Base-by-base conservation (phyloP, 352 stramenopile genomes). In the Halophytophthora polymorphica region DNA sequence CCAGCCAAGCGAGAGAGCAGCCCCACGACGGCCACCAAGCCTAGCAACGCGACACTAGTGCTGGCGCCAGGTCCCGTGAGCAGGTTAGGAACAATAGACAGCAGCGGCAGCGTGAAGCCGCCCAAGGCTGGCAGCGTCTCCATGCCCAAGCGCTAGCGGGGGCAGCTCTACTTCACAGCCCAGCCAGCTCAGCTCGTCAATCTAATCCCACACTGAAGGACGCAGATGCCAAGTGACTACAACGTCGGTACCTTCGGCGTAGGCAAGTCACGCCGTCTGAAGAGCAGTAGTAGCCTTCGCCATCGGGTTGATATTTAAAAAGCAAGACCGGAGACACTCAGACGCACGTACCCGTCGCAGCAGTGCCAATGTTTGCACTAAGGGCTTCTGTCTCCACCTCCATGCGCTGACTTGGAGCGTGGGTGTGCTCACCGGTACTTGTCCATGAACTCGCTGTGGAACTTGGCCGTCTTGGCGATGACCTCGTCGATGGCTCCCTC, bases 381-480 rank as follows among this genome's bases (percentile, higher is more conserved):
- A 4, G 4, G 25, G 4, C 8, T 8, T 31, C 25, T 31, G 25
- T 31, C 25, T 31, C 4, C 25, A 31, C 4, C 8, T 31, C 25
- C 25, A 8, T 31, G 25, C 25, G 8, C 25, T 8, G 8, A 31
- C 25, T 31, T 10, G 25, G 8, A 4, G 25, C 25, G 25, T n/a
- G n/a, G n/a, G 29, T 10, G 5, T 17, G 33, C 33, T 45, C 61
- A 93, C 64, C 86, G 83, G 78, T 98, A 98, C 66, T 91, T 91
- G 56, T 85, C 69, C 76, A 98, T 98, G 74, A 99, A 99, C 37
- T 82, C 69, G 19, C 88, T 71, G 72, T 99, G 96, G 78, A 99
- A 99, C 56, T 85, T 84, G 58, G 78, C 72, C 25, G 98, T 98
- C 44, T 89, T 88, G 61, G 97, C 79, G 38, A 99, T 96, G 57